A percentile compares a stretch with the other conserved stretches of the same genome.
phyloP scores from a whole-genome alignment of 2,329 filamentous ascomycete species.

The Fusarium sp. region DNA sequence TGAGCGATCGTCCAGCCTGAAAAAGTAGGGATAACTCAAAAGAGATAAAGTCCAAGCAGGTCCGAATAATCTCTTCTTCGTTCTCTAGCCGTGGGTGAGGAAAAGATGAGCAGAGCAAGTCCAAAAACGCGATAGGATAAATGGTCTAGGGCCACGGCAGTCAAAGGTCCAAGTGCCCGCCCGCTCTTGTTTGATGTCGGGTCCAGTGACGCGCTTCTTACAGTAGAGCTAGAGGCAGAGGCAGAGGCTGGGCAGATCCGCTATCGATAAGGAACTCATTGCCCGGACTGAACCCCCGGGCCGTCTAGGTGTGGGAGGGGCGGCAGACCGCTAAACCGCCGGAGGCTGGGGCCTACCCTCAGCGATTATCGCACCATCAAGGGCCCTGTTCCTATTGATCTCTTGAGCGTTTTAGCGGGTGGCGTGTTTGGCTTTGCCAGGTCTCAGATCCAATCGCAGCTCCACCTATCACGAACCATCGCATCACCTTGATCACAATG shows the following conservation, averaged over 20 bases:
- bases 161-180: constrained; percentile 6
- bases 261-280: constrained; percentile 18
- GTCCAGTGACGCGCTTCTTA: constrained; percentile 27
- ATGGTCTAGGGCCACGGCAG: neutral
- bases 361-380: constrained; percentile 20
- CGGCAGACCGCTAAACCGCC: constrained; percentile 27
- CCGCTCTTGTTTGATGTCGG: constrained; percentile 13
- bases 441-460: neutral
- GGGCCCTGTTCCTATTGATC: neutral
- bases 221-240: neutral
- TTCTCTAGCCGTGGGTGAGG: neutral
- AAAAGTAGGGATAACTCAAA: neutral
- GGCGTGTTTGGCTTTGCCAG: neutral
- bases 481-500: neutral
- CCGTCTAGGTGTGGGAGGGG: neutral
- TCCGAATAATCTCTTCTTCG: neutral
- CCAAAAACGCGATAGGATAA: constrained; percentile 20
- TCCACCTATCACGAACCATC: constrained; percentile 2
- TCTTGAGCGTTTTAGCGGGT: neutral
- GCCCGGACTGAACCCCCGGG: neutral
- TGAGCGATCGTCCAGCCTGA: neutral
- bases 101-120: neutral
- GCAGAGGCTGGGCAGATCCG: constrained; percentile 7
- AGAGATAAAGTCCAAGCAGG: neutral
- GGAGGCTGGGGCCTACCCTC: neutral